These are phyloP conservation scores for Bryum argenteum DNA, from an alignment of 225 moss, liverwort and hornwort species.

Conservation along the genomic window DNA sequence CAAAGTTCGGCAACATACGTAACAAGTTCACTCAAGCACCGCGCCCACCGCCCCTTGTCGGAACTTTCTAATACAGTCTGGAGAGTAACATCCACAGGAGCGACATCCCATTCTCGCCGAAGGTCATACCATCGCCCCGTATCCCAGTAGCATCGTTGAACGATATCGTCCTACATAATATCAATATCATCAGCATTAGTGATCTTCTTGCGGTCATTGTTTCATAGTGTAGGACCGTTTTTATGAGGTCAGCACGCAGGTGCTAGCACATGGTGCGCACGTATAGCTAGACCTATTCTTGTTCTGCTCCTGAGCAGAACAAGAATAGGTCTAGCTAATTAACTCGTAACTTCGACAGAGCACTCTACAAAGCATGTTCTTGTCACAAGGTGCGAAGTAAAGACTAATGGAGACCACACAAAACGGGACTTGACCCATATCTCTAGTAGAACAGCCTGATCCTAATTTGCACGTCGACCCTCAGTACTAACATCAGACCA, in stretches of 20 bases:
- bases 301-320: conserved; percentile 10
- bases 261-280: conserved; percentile 15
- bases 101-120: conserved; percentile 94
- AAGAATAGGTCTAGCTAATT: no score
- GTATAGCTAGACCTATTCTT: conserved; percentile 14
- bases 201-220: conserved; percentile 17
- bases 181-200: conserved; percentile 33
- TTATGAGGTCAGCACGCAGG: conserved; percentile 16
- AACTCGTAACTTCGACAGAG: conserved; percentile 2
- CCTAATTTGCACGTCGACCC: conserved; percentile 62
- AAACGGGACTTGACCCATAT: neutral
- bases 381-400: neutral
- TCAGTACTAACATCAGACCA: conserved; percentile 20
- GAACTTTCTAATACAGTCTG: conserved; percentile 88
- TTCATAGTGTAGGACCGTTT: conserved; percentile 17
- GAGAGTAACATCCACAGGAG: conserved; percentile 81
- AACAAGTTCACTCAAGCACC: conserved; percentile 94
- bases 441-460: conserved; percentile 22
- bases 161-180: conserved; percentile 84
- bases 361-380: neutral
- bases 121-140: conserved; percentile 96
- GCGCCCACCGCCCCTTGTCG: conserved; percentile 95
- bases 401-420: conserved; percentile 10
- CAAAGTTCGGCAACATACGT: conserved; percentile 94
- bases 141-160: conserved; percentile 99